Base-by-base conservation (phyloP, 1,284 basidiomycete species). In the Exobasidium rhododendri region DNA sequence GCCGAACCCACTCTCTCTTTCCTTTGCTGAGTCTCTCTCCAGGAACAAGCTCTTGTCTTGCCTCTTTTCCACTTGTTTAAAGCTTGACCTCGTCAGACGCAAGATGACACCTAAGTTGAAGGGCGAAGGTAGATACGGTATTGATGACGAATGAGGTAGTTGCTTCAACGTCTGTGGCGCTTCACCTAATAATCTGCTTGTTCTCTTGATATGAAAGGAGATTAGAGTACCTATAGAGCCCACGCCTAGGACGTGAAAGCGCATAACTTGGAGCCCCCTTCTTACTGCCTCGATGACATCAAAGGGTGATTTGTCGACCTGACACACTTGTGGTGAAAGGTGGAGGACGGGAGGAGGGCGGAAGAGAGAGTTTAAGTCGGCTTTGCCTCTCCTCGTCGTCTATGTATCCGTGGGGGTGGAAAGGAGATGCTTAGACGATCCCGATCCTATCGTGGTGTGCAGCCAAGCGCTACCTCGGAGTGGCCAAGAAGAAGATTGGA, bases 1-100 rank as follows among this genome's bases (percentile, higher is more conserved):
- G 86, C 31, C 88, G n/a, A 56, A 59, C 7, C 17, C 50, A 22
- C 44, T 32, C 47, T 56, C 50, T 13, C 17, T 56, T 31, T 14
- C 14, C 32, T 13, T 11, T 13, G n/a, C 50, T 29, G 10, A 22
- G 20, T 59, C 47, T 6, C 58, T 4, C 24, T 54, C 20, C 10
- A 60, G n/a, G 11, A 22, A 14, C 22, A 52, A 22, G 31, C 17
- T 52, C 40, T 30, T 46, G 28, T 59, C 17, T 4, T 29, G 29
- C 17, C 17, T 40, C 4, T 40, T n/a, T 44, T 4, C 17, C 22
- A 14, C 32, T 40, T 28, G 28, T 22, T 26, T 30, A 58, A 30
- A 29, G 44, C 64, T 70, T 1, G 66, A 59, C 44, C 54, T 62
- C 31, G 31, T 59, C n/a, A 67, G 56, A 59, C 67, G 62, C 5